These are phyloP conservation scores for Ophiostoma novo-ulmi DNA, from an alignment of 2,329 filamentous ascomycete species.

Conservation along the genomic window DNA sequence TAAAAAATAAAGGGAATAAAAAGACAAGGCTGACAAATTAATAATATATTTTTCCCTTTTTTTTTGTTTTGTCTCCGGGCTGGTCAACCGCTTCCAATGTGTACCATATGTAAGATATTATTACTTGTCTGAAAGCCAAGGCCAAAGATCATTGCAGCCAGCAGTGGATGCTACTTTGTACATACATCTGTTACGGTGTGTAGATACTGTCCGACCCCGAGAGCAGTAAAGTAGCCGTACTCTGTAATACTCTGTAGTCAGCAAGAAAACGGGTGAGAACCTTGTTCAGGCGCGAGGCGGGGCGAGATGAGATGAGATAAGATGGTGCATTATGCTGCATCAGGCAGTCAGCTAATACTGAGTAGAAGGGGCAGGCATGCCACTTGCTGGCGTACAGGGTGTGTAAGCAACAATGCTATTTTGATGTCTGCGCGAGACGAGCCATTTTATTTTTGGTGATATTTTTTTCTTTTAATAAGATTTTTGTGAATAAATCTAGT, in stretches of 20 bases:
- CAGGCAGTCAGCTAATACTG: not conserved
- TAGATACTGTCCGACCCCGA: not conserved
- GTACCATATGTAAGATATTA: no score
- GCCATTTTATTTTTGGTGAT: no score
- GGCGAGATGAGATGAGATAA: not conserved
- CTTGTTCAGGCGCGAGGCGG: not conserved
- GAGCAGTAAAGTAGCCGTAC: not conserved
- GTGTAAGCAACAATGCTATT: no score
- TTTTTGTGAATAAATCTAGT: no score
- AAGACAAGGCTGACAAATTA: conserved; percentile 4
- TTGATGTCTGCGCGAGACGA: no score
- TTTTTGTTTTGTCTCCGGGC: no score
- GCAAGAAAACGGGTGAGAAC: not conserved
- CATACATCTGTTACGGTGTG: not conserved
- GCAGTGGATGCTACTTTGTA: not conserved
- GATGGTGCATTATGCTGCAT: not conserved
- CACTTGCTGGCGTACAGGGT: no score
- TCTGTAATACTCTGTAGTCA: not conserved
- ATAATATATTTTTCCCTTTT: not conserved
- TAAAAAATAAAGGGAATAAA: no score
- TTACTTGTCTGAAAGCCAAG: not conserved
- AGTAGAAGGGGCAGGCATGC: not conserved
- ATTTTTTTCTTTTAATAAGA: no score
- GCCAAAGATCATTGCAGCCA: not conserved
- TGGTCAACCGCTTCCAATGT: no score